Evolutionary conservation across 1,284 basidiomycete genomes (phyloP), one percentile per base, ranked within the genome.

Genomic region (Fistulina hepatica): DNA sequence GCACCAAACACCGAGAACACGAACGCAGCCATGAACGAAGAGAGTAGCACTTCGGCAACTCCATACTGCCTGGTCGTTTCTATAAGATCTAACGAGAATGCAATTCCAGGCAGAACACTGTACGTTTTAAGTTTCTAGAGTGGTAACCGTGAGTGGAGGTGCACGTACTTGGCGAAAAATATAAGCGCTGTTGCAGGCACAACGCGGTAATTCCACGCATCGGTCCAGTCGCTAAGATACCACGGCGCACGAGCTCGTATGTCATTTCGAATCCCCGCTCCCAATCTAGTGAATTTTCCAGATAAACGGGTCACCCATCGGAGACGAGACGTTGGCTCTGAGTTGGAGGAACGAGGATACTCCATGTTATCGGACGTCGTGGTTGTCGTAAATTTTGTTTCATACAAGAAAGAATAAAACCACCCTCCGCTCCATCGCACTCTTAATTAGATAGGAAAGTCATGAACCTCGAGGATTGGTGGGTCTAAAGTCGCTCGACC

Each of bases 1-100:
- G 82, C 88, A 3, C 88, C 84, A 41, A 97, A 80, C 31, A 93
- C 59, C 1, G 90, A 81, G 50, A 95, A 94, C n/a, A 92, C 69
- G 52, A 91, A 84, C 0, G 91, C 84, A 0, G 90, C 86, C 73
- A 95, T 82, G 54, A 90, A 90, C 0, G 80, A 84, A 33, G 78
- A 76, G 5, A 81, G 46, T 0, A 83, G 61, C 6, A 93, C 86
- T 56, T 97, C 94, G 11, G 89, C 73, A 6, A 97, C 84, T 6
- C 90, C 91, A 60, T 94, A 97, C 48, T 86, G 74, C 19, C 78
- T 71, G 2, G 89, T 90, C 1, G 90, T 92, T 57, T 94, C 85
- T 56, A 95, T 93, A 34, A 97, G 69, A 54, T 97, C 91, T 32
- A 97, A 61, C 13, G 90, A 88, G 56, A 97, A 97, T 2, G 93